Conservation (phyloP, 805 yeast species). For the Kluyveromyces dobzhanskii region DNA sequence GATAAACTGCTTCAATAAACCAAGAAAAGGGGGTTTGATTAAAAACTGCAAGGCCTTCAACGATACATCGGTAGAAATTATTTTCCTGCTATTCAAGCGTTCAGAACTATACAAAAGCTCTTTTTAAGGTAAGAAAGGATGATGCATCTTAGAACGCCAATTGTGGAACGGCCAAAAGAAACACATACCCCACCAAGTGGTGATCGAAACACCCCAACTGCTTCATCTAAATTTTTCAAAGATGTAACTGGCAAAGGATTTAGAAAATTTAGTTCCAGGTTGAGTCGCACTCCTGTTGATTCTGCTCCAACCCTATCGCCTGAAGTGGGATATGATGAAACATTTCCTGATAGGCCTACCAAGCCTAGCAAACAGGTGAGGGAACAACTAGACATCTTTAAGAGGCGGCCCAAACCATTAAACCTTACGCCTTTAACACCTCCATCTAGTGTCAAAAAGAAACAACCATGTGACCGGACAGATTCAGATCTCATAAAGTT, state of each 20-base stretch:
- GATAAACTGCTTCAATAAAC: no score
- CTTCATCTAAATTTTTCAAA: conserved; percentile 17
- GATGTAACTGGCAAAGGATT: conserved; percentile 22
- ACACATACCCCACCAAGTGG: conserved; percentile 30
- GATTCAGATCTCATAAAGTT: neutral
- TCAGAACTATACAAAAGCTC: no score
- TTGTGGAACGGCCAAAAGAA: conserved; percentile 10
- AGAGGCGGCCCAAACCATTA: conserved; percentile 1
- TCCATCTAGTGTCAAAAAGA: neutral
- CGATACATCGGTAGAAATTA: no score
- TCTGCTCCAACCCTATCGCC: neutral
- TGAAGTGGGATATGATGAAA: conserved; percentile 1
- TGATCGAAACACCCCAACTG: conserved; percentile 11
- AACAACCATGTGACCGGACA: neutral
- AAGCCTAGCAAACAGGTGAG: neutral
- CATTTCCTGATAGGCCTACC: neutral
- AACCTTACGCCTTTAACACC: conserved; percentile 1
- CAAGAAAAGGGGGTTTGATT: no score
- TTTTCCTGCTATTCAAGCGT: no score
- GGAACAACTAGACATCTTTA: neutral
- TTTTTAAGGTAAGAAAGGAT: no score
- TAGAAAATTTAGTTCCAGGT: conserved; percentile 6
- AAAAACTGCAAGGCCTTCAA: no score
- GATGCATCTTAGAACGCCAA: conserved; percentile 14
- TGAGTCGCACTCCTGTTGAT: neutral